phyloP scores from a whole-genome alignment of 2,329 filamentous ascomycete species.

The Talaromyces sp. region DNA sequence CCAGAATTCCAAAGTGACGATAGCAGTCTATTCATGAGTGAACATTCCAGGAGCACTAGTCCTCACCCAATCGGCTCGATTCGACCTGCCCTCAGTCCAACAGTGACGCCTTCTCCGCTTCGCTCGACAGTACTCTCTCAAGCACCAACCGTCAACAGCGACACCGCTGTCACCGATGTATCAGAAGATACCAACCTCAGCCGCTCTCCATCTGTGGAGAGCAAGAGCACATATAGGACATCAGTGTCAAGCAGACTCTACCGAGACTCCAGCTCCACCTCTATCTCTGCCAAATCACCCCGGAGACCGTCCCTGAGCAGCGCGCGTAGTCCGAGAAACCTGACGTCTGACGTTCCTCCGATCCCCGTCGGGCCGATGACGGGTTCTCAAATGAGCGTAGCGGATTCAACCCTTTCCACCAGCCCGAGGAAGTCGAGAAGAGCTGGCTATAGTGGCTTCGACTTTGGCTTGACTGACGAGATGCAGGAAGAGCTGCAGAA shows the following conservation, averaged over 20 bases:
- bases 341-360: slow-evolving; percentile 29
- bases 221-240: slow-evolving; percentile 36
- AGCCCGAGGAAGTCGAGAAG: slow-evolving; percentile 16
- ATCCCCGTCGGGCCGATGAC: slow-evolving; percentile 24
- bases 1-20: slow-evolving; percentile 47
- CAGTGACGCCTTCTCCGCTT: slow-evolving; percentile 6
- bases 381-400: slow-evolving; percentile 17
- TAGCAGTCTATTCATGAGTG: slow-evolving; percentile 21
- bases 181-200: slow-evolving; percentile 13
- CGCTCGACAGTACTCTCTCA: slow-evolving; percentile 1
- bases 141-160: slow-evolving; percentile 5
- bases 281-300: slow-evolving; percentile 14
- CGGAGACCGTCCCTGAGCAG: slow-evolving; percentile 29
- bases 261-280: slow-evolving; percentile 27
- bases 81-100: slow-evolving; percentile 7
- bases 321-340: slow-evolving; percentile 22
- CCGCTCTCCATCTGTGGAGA: slow-evolving; percentile 26
- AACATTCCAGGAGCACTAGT: not conserved
- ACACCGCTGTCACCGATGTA: slow-evolving; percentile 7
- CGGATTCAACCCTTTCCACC: slow-evolving; percentile 22
- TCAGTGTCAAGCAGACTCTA: slow-evolving; percentile 36
- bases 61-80: slow-evolving; percentile 2
- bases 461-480: slow-evolving; percentile 22
- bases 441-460: slow-evolving; percentile 24
- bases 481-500: slow-evolving; percentile 10